phyloP scores from a whole-genome alignment of 768 basidiomycete species.

The Phylloporus arenicola region DNA sequence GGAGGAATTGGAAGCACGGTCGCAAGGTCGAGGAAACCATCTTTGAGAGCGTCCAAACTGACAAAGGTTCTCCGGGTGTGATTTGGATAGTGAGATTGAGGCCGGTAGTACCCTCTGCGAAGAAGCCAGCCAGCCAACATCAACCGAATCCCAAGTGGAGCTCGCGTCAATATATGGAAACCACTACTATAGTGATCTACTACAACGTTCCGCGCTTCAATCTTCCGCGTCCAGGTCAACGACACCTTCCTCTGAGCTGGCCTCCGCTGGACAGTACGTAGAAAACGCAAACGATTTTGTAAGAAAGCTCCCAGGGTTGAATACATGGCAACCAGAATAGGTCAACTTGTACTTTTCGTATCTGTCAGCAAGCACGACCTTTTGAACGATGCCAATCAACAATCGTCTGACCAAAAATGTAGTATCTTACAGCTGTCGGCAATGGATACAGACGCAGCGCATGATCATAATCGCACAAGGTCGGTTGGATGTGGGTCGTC shows the following conservation, averaged over 20 bases:
- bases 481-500: slow-evolving; percentile 78
- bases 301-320: slow-evolving; percentile 94
- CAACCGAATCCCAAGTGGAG: slow-evolving; percentile 1
- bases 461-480: slow-evolving; percentile 87
- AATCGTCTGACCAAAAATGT: background rate
- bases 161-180: background rate
- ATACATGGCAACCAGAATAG: slow-evolving; percentile 97
- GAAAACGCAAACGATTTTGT: slow-evolving; percentile 81
- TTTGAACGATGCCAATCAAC: slow-evolving; percentile 7
- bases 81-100: background rate
- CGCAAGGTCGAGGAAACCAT: slow-evolving; percentile 74
- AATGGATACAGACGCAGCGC: slow-evolving; percentile 88
- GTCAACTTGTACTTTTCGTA: slow-evolving; percentile 95
- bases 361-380: slow-evolving; percentile 93
- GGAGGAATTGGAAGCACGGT: slow-evolving; percentile 68
- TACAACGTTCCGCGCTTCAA: slow-evolving; percentile 6
- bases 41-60: slow-evolving; percentile 35
- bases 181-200: background rate
- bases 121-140: slow-evolving; percentile 24
- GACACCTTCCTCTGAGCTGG: slow-evolving; percentile 77
- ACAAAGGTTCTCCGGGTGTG: slow-evolving; percentile 18
- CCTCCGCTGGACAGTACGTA: slow-evolving; percentile 81
- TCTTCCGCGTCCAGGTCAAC: slow-evolving; percentile 38
- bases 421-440: slow-evolving; percentile 75
- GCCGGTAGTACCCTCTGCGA: slow-evolving; percentile 5